Base-by-base conservation (phyloP, 306 rosid genomes). In the Cucumis sativus region DNA sequence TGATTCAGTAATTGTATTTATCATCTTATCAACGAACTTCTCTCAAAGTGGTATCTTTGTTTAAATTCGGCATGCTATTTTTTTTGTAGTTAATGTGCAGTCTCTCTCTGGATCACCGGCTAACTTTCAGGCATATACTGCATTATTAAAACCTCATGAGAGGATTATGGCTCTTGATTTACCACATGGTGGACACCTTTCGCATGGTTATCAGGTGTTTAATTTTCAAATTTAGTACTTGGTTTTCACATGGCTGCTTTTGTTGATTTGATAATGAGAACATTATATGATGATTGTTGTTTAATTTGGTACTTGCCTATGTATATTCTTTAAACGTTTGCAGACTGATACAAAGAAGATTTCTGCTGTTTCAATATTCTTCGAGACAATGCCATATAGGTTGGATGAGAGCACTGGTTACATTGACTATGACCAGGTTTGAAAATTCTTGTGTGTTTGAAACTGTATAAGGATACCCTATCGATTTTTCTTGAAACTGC, bases 161-260 rank as follows among this genome's bases (percentile, higher is more conserved):
- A 89, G 98, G 84, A 93, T 93, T 76, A 93, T 93, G 98, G 98
- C 97, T 47, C 98, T 93, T 73, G 98, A 93, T 87, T 89, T 93
- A 82, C 98, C 98, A 61, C 98, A 93, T 66, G 96, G 98, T 59
- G 97, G 98, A 45, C 98, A 93, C 87, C 91, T 93, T 81, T 93
- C 98, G 17, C 98, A 93, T 85, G 98, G 98, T 78, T 93, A 93
- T 85, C 98, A 93, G 98, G 98, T 93, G 72, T 80, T 56, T 18
- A 70, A 40, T 20, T 68, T 43, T 11, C 49, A 68, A 68, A 20
- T 40, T 25, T 69, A 45, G 39, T 69, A 21, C 37, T 45, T 69
- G 75, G 56, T 68, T 68, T 68, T 68, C 37, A 20, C 10, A 18
- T 40, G 45, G 74, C 54, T 68, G 33, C 74, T 10, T 37, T 40